phyloP scores from a whole-genome alignment of 192 early-diverging fungal genomes.

The Umbelopsis sp. region DNA sequence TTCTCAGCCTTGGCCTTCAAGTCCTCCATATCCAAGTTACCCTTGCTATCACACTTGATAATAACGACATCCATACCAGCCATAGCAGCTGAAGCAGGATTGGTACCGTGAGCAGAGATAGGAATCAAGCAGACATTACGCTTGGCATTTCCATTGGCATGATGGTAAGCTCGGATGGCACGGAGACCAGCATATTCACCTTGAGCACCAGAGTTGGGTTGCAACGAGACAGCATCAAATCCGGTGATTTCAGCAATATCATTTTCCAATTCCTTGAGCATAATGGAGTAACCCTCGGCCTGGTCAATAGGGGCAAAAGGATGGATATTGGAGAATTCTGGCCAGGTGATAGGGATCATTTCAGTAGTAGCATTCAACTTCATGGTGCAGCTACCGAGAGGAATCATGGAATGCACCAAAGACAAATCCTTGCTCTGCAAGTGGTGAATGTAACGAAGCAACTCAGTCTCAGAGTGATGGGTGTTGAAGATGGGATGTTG shows the following conservation, averaged over 20 bases:
- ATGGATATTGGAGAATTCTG: slow-evolving; percentile 94
- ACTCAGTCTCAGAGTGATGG: slow-evolving; percentile 98
- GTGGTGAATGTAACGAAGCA: slow-evolving; percentile 95
- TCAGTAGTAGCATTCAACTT: slow-evolving; percentile 99
- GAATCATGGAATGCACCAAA: slow-evolving; percentile 98
- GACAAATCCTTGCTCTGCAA: slow-evolving; percentile 98
- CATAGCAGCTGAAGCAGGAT: slow-evolving; percentile 98
- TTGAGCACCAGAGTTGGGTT: slow-evolving; percentile 99
- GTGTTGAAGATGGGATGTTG: slow-evolving; percentile 94
- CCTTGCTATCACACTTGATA: slow-evolving; percentile 89
- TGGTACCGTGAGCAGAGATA: slow-evolving; percentile 98
- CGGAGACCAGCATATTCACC: slow-evolving; percentile 98
- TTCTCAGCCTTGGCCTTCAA: slow-evolving; percentile 86
- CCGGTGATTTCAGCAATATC: slow-evolving; percentile 93
- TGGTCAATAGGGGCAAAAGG: slow-evolving; percentile 96
- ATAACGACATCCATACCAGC: slow-evolving; percentile 92
- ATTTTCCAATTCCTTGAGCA: slow-evolving; percentile 86
- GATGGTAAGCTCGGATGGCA: slow-evolving; percentile 91
- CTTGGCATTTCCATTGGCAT: slow-evolving; percentile 75
- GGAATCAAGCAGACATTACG: slow-evolving; percentile 97
- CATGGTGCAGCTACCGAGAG: slow-evolving; percentile 99
- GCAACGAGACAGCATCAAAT: slow-evolving; percentile 89
- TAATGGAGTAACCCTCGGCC: slow-evolving; percentile 88
- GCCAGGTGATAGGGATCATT: slow-evolving; percentile 99
- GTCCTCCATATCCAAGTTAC: slow-evolving; percentile 92